A percentile compares a stretch with the other conserved stretches of the same genome.
Conservation (phyloP, 2,329 filamentous ascomycete species). For the Epichloe hybrida region DNA sequence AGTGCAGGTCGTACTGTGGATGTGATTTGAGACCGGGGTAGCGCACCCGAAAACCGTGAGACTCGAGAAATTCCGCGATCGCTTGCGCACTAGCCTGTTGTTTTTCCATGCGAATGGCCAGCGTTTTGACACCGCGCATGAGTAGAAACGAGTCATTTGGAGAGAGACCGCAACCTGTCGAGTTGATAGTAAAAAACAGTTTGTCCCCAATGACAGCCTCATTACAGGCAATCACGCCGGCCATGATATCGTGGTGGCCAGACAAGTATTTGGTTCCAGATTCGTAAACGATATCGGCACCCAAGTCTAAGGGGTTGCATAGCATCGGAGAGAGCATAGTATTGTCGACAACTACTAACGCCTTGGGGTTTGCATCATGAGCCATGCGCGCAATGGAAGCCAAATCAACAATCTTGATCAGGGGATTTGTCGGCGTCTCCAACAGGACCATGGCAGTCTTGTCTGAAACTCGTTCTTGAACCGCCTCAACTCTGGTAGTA, state of each 20-base stretch:
- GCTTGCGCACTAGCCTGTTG: constrained; percentile 85
- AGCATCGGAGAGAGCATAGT: constrained; percentile 97
- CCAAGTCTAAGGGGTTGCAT: constrained; percentile 83
- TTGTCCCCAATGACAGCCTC: constrained; percentile 69
- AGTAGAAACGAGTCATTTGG: constrained; percentile 95
- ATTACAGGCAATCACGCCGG: constrained; percentile 88
- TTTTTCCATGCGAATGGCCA: constrained; percentile 97
- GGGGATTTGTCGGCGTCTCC: constrained; percentile 91
- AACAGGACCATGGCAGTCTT: constrained; percentile 94
- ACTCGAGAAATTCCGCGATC: constrained; percentile 86
- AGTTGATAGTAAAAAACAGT: constrained; percentile 96
- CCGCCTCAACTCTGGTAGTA: constrained; percentile 64
- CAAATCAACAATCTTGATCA: constrained; percentile 97
- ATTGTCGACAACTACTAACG: constrained; percentile 89
- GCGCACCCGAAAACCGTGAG: constrained; percentile 82
- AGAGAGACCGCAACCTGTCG: constrained; percentile 83
- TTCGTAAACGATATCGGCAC: constrained; percentile 94
- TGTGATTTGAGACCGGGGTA: constrained; percentile 91
- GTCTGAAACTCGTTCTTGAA: constrained; percentile 52
- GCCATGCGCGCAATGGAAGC: constrained; percentile 61
- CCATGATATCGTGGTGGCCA: constrained; percentile 98
- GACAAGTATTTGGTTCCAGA: constrained; percentile 96
- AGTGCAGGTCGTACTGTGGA: constrained; percentile 91
- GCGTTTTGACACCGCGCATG: constrained; percentile 88
- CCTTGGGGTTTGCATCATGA: constrained; percentile 64